Percentiles rank a stretch among this genome's conserved stretches.
Conservation (phyloP, 768 basidiomycete species). For the Russula emetica region DNA sequence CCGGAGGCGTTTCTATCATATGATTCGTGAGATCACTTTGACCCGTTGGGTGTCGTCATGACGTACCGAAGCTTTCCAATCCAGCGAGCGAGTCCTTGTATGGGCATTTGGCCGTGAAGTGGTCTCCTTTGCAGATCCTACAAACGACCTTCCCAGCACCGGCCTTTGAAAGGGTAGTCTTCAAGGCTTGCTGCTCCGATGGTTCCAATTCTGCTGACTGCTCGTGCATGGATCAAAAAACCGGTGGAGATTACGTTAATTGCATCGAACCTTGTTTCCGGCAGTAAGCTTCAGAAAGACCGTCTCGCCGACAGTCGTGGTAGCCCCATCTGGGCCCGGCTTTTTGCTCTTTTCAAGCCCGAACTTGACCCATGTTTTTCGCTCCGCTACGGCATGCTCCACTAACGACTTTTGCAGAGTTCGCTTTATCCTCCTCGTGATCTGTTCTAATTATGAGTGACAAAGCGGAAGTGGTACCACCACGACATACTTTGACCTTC, state of each 20-base stretch:
- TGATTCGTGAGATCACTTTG: slow-evolving; percentile 12
- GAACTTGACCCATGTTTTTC: slow-evolving; percentile 92
- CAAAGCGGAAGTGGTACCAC: not conserved
- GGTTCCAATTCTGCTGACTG: slow-evolving; percentile 65
- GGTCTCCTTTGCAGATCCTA: slow-evolving; percentile 92
- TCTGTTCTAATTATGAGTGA: slow-evolving; percentile 41
- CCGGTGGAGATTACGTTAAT: not conserved
- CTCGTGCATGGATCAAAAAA: not conserved
- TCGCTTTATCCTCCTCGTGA: slow-evolving; percentile 81
- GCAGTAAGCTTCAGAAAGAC: slow-evolving; percentile 53
- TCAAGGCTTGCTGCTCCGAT: slow-evolving; percentile 59
- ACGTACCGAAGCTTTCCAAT: slow-evolving; percentile 55
- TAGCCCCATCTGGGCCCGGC: slow-evolving; percentile 86
- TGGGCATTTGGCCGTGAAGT: slow-evolving; percentile 98
- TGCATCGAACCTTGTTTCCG: not conserved
- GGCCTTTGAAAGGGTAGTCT: slow-evolving; percentile 60
- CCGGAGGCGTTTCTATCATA: slow-evolving; percentile 38
- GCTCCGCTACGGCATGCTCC: slow-evolving; percentile 90
- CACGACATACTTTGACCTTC: slow-evolving; percentile 76
- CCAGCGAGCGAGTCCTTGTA: slow-evolving; percentile 91
- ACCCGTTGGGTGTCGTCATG: not conserved
- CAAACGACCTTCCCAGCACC: slow-evolving; percentile 88
- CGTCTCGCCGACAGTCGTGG: slow-evolving; percentile 84
- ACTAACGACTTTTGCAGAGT: slow-evolving; percentile 87
- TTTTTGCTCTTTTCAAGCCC: slow-evolving; percentile 85